Evolutionary conservation across 106 monocot species (phyloP).

Genomic region (Phalaenopsis aphrodite): DNA sequence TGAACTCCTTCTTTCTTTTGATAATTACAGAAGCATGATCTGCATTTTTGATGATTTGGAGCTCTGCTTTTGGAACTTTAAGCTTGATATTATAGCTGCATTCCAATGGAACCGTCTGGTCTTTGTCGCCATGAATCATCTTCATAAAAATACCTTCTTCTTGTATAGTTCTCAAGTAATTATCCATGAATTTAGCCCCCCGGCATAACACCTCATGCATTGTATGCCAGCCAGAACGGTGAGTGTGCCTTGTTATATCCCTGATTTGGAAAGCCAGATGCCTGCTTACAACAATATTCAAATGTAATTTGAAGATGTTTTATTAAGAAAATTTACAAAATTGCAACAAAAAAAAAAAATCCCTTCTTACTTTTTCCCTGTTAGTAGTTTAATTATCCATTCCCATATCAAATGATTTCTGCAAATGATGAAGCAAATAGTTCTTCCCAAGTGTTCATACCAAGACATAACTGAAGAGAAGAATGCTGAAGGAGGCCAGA

Average conservation of each 20-base stretch:
- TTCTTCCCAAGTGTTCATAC: conserved; percentile 90
- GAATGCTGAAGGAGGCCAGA: conserved; percentile 72
- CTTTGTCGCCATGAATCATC: conserved; percentile 59
- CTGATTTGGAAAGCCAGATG: conserved; percentile 28
- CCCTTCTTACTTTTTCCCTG: conserved; percentile 28
- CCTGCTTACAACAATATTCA: conserved; percentile 23
- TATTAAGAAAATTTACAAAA: background rate
- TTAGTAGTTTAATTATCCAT: conserved; percentile 33
- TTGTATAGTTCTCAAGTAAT: conserved; percentile 36
- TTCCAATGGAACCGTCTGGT: conserved; percentile 56
- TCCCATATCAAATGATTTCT: conserved; percentile 76
- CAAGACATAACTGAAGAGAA: conserved; percentile 76
- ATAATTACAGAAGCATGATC: conserved; percentile 45
- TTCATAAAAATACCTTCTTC: conserved; percentile 21
- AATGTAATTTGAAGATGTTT: background rate
- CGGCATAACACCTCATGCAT: conserved; percentile 93
- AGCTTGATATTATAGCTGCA: conserved; percentile 42
- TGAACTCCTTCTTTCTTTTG: conserved; percentile 49
- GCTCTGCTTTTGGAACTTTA: conserved; percentile 39
- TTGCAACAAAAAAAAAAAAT: background rate
- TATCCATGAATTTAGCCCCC: conserved; percentile 41
- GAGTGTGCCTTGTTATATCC: conserved; percentile 75
- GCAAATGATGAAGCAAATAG: conserved; percentile 65
- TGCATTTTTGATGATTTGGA: conserved; percentile 29
- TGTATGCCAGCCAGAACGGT: conserved; percentile 89